Base-by-base conservation (phyloP, 2,329 filamentous ascomycete genomes). In the Colletotrichum siamense region DNA sequence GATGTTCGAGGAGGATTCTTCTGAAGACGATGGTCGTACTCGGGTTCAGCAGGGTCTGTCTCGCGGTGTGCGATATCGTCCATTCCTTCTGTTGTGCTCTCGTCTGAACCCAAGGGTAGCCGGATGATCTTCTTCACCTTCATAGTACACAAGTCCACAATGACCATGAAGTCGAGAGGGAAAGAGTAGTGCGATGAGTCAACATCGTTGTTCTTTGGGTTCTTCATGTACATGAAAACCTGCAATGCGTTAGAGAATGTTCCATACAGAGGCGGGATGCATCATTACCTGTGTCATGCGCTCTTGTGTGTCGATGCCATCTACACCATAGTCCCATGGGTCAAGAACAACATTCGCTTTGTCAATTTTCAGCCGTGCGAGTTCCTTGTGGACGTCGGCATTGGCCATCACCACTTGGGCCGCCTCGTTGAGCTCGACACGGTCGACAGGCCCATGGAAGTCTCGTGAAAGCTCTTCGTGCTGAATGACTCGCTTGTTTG, bases 11-110 rank as follows among this genome's bases (percentile, higher is more conserved):
- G 77, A 18, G 68, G 2, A 6, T 66, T 66, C 26, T 82, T 80
- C 8, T 81, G 81, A 4, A 81, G 78, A 6, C 81, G 80, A 8
- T 83, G 81, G 63, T 82, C 79, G 78, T 86, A 86, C 69, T 81
- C 81, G n/a, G 67, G 67, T 12, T 70, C 67, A 0, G 24, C 52
- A 4, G 55, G 49, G 18, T 70, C 57, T 6, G 67, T 70, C 36
- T 70, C 55, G 22, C 55, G 67, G 4, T 70, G 55, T 8, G 30
- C 32, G 16, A 61, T 61, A 10, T 66, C 63, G n/a, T 66, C 24
- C 63, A 66, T 66, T 4, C 63, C 63, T 28, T 66, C 63, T 52
- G 63, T 66, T 32, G 63, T 66, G 7, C 63, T 66, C 12, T 66
- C 63, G 12, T 66, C 63, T 5, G 63, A 16, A n/a, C 63, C 63